Conservation (phyloP, 2,329 filamentous ascomycete species). For the Plectosphaerella cucumerina region DNA sequence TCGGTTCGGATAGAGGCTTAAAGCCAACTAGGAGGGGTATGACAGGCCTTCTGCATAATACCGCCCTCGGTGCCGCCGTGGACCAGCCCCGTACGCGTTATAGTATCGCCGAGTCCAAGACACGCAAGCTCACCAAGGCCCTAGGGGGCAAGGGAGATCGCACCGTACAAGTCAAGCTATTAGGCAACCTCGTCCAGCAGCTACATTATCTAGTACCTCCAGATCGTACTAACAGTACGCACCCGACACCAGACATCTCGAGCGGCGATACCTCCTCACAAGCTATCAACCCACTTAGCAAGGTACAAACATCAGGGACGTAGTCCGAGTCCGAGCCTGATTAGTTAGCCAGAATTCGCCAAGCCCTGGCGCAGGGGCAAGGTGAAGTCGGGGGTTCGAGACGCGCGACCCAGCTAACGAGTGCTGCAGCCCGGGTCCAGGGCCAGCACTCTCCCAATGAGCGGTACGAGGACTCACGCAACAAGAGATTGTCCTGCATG, state of each 20-base stretch:
- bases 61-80: no score
- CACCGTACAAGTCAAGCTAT: conserved; percentile 4
- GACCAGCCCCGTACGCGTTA: background rate
- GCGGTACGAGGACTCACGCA: conserved; percentile 14
- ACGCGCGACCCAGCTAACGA: background rate
- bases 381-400: background rate
- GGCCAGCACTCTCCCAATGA: conserved; percentile 7
- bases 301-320: background rate
- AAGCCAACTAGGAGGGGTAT: background rate
- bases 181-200: conserved; percentile 7
- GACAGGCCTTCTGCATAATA: background rate
- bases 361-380: background rate
- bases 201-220: conserved; percentile 9
- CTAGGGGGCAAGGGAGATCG: conserved; percentile 8
- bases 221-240: background rate
- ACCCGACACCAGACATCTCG: background rate
- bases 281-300: no score
- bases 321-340: no score
- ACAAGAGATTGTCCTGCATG: conserved; percentile 14
- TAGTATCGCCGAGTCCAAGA: conserved; percentile 3
- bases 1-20: background rate
- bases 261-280: no score
- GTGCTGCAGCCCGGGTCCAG: conserved; percentile 9
- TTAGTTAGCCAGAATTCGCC: background rate
- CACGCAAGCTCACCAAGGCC: conserved; percentile 7